A percentile compares a stretch with the other conserved stretches of the same genome.
These are phyloP conservation scores for Diaporthe destruens DNA, from an alignment of 2,329 filamentous ascomycete genomes.

Conservation along the genomic window DNA sequence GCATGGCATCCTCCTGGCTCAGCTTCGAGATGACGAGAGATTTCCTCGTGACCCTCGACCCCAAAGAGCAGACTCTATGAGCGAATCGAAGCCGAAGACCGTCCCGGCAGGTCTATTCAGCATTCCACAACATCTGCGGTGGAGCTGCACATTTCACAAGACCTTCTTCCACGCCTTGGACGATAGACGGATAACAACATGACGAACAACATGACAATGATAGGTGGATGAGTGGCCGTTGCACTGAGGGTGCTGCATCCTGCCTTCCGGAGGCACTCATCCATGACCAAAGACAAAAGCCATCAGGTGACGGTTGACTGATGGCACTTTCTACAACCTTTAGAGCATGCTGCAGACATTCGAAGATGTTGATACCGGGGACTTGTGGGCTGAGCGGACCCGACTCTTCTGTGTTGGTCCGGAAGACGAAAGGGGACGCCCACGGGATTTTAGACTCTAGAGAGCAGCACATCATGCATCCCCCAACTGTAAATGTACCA, in stretches of 20 bases:
- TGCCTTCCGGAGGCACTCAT: neutral
- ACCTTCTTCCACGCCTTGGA: neutral
- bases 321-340: neutral
- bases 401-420: neutral
- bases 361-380: conserved; percentile 3
- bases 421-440: neutral
- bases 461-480: conserved; percentile 30
- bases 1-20: conserved; percentile 98
- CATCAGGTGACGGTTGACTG: conserved; percentile 8
- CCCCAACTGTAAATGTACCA: conserved; percentile 31
- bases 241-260: neutral
- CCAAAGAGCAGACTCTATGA: conserved; percentile 50
- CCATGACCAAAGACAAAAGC: neutral
- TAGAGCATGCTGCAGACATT: conserved; percentile 23
- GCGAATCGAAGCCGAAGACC: neutral
- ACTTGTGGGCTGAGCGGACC: neutral
- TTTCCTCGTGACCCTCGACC: conserved; percentile 76
- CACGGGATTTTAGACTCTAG: conserved; percentile 33
- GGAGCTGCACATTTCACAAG: neutral
- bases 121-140: neutral
- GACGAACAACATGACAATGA: neutral
- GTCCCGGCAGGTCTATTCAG: neutral
- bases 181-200: neutral
- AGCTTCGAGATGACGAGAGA: conserved; percentile 96
- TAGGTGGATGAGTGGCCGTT: neutral